Evolutionary conservation across 1,139 yeast genomes (phyloP), one percentile per base, ranked within the genome.

Genomic region (Candida sp.): DNA sequence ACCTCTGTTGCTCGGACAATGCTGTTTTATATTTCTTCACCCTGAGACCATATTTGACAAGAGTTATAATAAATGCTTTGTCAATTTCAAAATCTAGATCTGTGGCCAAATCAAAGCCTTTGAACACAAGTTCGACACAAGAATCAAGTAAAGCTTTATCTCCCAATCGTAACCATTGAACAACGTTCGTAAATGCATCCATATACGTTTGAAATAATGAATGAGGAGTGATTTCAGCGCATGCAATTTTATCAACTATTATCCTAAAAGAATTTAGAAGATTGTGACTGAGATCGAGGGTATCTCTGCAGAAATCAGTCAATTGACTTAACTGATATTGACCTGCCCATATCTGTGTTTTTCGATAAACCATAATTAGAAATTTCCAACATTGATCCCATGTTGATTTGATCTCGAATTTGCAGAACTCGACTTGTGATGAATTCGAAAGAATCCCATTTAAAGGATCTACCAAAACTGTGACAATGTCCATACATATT

Each of bases 231-330:
- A 48, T 38, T 42, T 55, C 33, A 12, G 45, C 48, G 8, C 47
- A 41, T 34, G 51, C 48, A 5, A 73, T 53, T 22, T 66, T 57
- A 35, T 67, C 74, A 6, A 69, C 75, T 38, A 88, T 67, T 8
- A 77, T 66, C 45, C 86, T 70, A 55, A 79, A 86, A 3, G 91
- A 81, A 45, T 79, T 84, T 19, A 91, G 63, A 35, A 91, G 65
- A 2, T 74, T 65, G 50, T 84, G 84, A 51, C 96, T 84, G 40
- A 87, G 72, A 52, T 91, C 97, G 43, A 90, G 70, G 0, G 89
- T 84, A 60, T 90, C 97, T 59, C 96, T 79, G 15, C 97, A 87
- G 53, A 89, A 90, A 49, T 87, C 95, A 40, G 85, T 75, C 57
- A 88, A 70, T 41, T 77, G 77, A 0, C 74, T 73, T 32, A 80